phyloP scores from a whole-genome alignment of 225 moss, liverwort and hornwort species.

The Marchantia polymorpha region DNA sequence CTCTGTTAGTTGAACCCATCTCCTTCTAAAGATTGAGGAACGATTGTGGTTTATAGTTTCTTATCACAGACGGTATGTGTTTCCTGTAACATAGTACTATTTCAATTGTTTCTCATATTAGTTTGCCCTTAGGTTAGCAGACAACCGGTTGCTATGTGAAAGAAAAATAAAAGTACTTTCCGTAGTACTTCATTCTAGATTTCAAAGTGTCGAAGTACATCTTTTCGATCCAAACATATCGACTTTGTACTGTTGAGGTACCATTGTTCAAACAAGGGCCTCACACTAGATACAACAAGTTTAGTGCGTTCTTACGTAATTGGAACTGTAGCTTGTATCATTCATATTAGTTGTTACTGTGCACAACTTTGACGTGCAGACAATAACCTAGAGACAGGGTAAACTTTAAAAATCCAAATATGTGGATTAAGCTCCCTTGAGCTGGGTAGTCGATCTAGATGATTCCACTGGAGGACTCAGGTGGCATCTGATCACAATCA shows the following conservation, averaged over 20 bases:
- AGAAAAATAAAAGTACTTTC: not conserved
- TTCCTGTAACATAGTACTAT: not conserved
- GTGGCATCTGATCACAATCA: slow-evolving; percentile 3
- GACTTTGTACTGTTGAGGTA: not conserved
- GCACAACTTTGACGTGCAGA: not conserved
- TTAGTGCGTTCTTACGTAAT: too few species aligned
- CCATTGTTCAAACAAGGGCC: not conserved
- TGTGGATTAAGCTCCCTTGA: not conserved
- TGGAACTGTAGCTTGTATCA: not conserved
- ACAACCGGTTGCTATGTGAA: not conserved
- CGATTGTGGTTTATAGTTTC: not conserved
- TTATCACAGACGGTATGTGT: too few species aligned
- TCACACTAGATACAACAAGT: not conserved
- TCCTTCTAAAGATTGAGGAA: too few species aligned
- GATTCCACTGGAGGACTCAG: not conserved
- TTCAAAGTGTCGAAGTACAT: not conserved
- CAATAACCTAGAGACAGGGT: not conserved
- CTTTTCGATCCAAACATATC: not conserved
- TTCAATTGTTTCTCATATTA: not conserved
- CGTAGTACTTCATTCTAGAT: not conserved
- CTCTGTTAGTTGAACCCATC: not conserved
- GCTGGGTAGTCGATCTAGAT: not conserved
- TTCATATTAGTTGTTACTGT: not conserved
- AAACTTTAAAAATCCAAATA: too few species aligned
- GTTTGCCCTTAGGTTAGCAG: not conserved